Evolutionary conservation across 345 rosid species (phyloP).

Genomic region (Linum tenue): DNA sequence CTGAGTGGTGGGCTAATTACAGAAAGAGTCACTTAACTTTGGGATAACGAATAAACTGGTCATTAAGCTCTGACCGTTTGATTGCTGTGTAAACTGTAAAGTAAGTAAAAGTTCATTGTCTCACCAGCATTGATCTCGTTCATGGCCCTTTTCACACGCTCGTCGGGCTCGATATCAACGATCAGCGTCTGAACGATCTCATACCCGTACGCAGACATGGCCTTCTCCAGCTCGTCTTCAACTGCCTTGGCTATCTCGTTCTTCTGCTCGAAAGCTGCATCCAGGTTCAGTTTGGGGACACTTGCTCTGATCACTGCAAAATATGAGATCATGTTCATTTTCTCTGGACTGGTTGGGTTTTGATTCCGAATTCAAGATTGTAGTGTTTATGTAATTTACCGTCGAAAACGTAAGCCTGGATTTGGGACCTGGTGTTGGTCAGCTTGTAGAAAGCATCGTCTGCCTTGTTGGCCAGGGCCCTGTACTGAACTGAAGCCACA

Average conservation of each 20-base stretch:
- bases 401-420: constrained; percentile 22
- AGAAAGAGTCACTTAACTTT: not conserved
- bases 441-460: constrained; percentile 18
- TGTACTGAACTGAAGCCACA: constrained; percentile 18
- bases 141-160: constrained; percentile 14
- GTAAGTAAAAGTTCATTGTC: not conserved
- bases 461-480: constrained; percentile 11
- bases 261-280: constrained; percentile 16
- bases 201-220: constrained; percentile 15
- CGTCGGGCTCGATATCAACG: constrained; percentile 15
- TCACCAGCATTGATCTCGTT: constrained; percentile 18
- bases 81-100: constrained; percentile 1
- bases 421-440: constrained; percentile 13
- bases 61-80: no score
- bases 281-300: constrained; percentile 16
- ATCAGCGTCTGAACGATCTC: constrained; percentile 17
- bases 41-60: not conserved
- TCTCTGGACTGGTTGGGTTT: not conserved
- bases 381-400: constrained; percentile 2
- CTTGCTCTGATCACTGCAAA: constrained; percentile 16
- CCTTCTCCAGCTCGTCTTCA: constrained; percentile 18
- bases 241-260: constrained; percentile 14
- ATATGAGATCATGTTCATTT: not conserved
- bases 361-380: not conserved
- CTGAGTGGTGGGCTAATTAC: not conserved